Percentiles rank a stretch among this genome's conserved stretches.
phyloP scores from a whole-genome alignment of 108 stramenopile species.

The Cafeteria roenbergensis region DNA sequence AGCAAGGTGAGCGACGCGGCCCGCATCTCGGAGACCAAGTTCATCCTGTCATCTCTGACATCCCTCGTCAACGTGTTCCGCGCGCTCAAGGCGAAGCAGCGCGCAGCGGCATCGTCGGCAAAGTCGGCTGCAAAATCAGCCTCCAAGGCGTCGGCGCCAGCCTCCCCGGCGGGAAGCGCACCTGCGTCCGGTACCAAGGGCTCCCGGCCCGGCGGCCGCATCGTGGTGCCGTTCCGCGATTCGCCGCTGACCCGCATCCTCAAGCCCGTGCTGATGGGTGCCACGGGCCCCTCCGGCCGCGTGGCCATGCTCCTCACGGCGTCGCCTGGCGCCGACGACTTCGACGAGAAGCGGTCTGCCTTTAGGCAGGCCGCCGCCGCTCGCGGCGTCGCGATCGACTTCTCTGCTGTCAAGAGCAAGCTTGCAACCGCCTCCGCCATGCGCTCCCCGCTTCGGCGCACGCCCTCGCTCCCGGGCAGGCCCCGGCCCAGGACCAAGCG shows the following conservation, averaged over 20 bases:
- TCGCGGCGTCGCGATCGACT: background rate
- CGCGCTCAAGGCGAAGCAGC: background rate
- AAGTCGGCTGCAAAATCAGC: background rate
- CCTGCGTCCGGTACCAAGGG: too few relatives aligned
- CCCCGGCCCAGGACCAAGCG: too few relatives aligned
- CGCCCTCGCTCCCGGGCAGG: too few relatives aligned
- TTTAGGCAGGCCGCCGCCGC: background rate
- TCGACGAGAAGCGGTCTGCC: constrained; percentile 1
- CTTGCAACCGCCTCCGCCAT: too few relatives aligned
- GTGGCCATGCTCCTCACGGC: background rate
- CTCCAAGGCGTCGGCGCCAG: too few relatives aligned
- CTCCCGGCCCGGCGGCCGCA: too few relatives aligned
- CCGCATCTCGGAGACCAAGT: background rate
- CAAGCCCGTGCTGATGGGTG: background rate
- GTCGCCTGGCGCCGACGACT: background rate
- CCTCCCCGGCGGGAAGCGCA: too few relatives aligned
- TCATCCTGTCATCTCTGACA: background rate
- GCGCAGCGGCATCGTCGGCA: background rate
- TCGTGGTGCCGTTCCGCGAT: background rate
- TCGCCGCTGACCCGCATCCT: background rate
- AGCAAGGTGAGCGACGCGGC: background rate
- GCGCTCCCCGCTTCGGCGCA: too few relatives aligned
- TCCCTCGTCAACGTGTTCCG: background rate
- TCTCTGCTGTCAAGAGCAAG: too few relatives aligned
- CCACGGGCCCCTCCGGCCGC: background rate